Evolutionary conservation across 179 eudicot species (phyloP).

Genomic region (Pouteria campechiana): DNA sequence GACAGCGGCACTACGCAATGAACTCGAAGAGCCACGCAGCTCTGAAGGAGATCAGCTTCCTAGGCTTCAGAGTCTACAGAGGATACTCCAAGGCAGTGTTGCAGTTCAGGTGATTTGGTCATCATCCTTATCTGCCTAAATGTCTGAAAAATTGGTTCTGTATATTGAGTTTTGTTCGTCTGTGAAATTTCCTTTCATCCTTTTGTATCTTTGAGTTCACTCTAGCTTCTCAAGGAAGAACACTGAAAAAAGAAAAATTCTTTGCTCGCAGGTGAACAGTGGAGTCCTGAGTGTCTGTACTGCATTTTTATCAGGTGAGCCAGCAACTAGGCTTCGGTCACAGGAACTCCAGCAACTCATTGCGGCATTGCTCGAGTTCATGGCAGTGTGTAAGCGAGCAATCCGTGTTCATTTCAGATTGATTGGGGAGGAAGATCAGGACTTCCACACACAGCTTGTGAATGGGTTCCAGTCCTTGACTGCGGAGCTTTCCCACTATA

Average conservation of each 20-base stretch:
- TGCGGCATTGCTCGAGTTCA: conserved; percentile 96
- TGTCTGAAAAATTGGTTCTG: too few relatives aligned
- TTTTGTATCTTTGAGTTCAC: too few relatives aligned
- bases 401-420: conserved; percentile 92
- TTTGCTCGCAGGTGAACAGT: conserved; percentile 69
- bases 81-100: conserved; percentile 98
- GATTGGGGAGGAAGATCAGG: conserved; percentile 98
- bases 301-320: conserved; percentile 96
- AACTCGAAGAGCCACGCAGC: conserved; percentile 98
- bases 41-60: conserved; percentile 99
- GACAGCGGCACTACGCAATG: conserved; percentile 89
- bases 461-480: conserved; percentile 98
- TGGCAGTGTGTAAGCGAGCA: conserved; percentile 99
- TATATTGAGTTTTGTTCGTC: too few relatives aligned
- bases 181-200: too few relatives aligned
- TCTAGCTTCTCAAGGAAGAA: too few relatives aligned
- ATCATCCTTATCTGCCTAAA: too few relatives aligned
- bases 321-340: conserved; percentile 93
- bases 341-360: conserved; percentile 97
- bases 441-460: conserved; percentile 94
- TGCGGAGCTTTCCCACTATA: conserved; percentile 94
- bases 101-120: conserved; percentile 97
- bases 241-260: too few relatives aligned
- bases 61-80: conserved; percentile 94
- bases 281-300: conserved; percentile 99